Percentiles rank a stretch among this genome's conserved stretches.
Conservation (phyloP, 768 basidiomycete species). For the Boletus vinaceobasis region DNA sequence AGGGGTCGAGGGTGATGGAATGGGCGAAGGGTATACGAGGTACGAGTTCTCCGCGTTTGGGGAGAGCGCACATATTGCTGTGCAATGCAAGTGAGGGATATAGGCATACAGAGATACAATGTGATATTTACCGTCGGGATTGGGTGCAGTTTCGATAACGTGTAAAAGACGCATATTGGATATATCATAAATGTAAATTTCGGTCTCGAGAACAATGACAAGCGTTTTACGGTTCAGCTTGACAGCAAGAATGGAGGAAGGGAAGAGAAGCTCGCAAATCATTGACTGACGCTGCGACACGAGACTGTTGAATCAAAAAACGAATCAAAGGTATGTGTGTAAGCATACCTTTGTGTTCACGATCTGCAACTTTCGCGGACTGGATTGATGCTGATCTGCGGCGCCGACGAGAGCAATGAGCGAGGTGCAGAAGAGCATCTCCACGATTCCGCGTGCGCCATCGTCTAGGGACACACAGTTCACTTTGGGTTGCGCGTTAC, state of each 20-base stretch:
- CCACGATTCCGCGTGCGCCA: constrained; percentile 92
- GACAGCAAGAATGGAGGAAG: constrained; percentile 94
- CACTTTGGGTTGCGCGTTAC: neutral
- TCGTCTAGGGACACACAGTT: constrained; percentile 53
- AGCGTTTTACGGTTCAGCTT: constrained; percentile 97
- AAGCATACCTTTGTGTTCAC: constrained; percentile 93
- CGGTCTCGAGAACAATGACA: constrained; percentile 93
- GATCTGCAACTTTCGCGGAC: constrained; percentile 92
- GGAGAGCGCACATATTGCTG: constrained; percentile 92
- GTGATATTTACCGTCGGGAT: constrained; percentile 74
- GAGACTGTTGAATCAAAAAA: neutral
- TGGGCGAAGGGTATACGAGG: constrained; percentile 93
- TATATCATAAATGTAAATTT: constrained; percentile 99
- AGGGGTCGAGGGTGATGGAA: constrained; percentile 75
- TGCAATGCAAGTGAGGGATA: constrained; percentile 1
- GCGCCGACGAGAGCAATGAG: constrained; percentile 96
- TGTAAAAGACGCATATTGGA: constrained; percentile 97
- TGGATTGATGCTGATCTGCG: constrained; percentile 86
- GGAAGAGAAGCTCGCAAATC: constrained; percentile 98
- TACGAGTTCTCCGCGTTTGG: constrained; percentile 91
- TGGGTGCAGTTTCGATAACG: constrained; percentile 94
- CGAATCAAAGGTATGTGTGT: neutral
- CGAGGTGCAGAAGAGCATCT: constrained; percentile 99
- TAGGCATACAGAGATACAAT: neutral
- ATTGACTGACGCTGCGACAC: constrained; percentile 81